phyloP scores from a whole-genome alignment of 805 yeast genomes.

The Maudiozyma barnettii region DNA sequence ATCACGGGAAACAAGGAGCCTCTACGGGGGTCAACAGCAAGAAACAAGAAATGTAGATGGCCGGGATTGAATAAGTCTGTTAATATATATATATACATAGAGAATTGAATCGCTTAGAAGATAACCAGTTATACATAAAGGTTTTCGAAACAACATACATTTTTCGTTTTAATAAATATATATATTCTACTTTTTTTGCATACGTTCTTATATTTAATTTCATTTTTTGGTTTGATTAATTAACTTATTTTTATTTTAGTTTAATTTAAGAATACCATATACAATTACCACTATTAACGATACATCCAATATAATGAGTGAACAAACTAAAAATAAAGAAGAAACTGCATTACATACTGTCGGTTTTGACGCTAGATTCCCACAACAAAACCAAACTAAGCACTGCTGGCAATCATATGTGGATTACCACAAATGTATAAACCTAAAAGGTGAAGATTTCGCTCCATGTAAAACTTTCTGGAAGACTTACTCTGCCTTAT shows the following conservation, averaged over 20 bases:
- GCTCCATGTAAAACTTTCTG: slow-evolving; percentile 95
- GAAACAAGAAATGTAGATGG: no score
- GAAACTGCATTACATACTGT: slow-evolving; percentile 47
- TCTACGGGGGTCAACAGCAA: no score
- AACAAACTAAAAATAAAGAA: slow-evolving; percentile 11
- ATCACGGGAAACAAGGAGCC: no score
- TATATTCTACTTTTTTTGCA: no score
- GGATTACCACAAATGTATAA: slow-evolving; percentile 95
- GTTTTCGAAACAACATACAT: no score
- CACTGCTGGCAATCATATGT: slow-evolving; percentile 98
- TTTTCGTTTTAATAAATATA: no score
- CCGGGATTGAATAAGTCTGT: no score
- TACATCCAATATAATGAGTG: slow-evolving; percentile 5
- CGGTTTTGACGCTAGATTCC: slow-evolving; percentile 89
- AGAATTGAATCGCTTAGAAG: no score
- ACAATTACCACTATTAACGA: not conserved
- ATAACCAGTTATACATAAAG: no score
- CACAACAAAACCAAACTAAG: slow-evolving; percentile 93
- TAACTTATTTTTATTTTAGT: not conserved
- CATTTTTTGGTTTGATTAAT: no score
- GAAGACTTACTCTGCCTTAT: slow-evolving; percentile 79
- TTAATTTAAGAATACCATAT: not conserved
- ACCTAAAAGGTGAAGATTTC: slow-evolving; percentile 95
- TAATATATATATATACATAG: no score
- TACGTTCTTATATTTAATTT: no score